These are phyloP conservation scores for Pseudocercospora musae DNA, from an alignment of 2,329 filamentous ascomycete species.

Conservation along the genomic window DNA sequence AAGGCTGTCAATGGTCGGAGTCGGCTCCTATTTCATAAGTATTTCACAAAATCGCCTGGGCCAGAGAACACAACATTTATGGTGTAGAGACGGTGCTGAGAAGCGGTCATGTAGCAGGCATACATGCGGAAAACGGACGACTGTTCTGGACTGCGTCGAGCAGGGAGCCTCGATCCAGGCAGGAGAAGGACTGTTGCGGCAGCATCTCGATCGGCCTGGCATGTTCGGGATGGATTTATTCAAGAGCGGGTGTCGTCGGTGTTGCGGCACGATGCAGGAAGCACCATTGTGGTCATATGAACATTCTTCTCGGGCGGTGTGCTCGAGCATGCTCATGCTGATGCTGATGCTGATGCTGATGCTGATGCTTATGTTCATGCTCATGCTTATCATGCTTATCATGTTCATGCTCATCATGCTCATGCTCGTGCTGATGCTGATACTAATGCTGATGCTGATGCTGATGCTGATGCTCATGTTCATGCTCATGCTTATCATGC, in stretches of 20 bases:
- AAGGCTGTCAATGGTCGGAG: background rate
- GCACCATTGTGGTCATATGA: background rate
- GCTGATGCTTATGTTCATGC: no score
- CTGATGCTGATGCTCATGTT: no score
- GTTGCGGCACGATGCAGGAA: background rate
- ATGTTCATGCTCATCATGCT: no score
- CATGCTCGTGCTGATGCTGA: no score
- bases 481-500: no score
- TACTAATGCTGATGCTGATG: no score
- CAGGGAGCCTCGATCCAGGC: background rate
- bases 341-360: no score
- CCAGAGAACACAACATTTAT: constrained; percentile 4
- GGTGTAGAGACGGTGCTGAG: background rate
- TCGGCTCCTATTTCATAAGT: background rate
- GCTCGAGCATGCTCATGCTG: constrained; percentile 1
- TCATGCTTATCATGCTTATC: no score
- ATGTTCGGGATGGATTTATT: background rate
- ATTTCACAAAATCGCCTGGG: background rate
- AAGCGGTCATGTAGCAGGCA: background rate
- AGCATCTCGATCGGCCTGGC: background rate
- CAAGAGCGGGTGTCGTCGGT: background rate
- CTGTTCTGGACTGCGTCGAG: background rate
- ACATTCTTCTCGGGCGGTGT: constrained; percentile 8
- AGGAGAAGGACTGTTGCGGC: background rate
- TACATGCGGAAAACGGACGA: background rate